Evolutionary conservation across 768 basidiomycete genomes (phyloP).

Genomic region (Cubamyces lactineus): DNA sequence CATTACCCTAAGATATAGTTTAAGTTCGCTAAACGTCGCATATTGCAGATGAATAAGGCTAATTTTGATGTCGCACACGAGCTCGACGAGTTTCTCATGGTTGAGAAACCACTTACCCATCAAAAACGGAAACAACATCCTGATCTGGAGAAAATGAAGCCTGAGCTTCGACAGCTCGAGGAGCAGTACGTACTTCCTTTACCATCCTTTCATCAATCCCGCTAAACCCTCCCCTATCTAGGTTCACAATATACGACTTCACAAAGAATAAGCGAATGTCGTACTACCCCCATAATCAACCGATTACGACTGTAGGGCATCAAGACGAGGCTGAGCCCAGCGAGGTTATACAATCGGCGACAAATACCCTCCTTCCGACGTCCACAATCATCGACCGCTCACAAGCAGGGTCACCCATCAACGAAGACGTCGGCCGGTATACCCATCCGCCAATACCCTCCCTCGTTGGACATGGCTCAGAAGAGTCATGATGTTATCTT

Average conservation of each 20-base stretch:
- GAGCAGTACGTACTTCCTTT: slow-evolving; percentile 71
- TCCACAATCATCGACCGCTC: slow-evolving; percentile 48
- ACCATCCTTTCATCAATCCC: neutral
- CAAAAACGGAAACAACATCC: slow-evolving; percentile 92
- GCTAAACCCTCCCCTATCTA: slow-evolving; percentile 34
- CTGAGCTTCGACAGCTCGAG: slow-evolving; percentile 90
- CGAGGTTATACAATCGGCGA: slow-evolving; percentile 38
- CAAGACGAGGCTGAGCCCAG: slow-evolving; percentile 32
- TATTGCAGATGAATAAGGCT: slow-evolving; percentile 83
- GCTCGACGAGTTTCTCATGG: slow-evolving; percentile 95
- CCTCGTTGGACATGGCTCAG: slow-evolving; percentile 37
- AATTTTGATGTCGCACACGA: slow-evolving; percentile 99
- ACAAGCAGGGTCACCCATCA: slow-evolving; percentile 43
- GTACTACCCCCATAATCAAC: slow-evolving; percentile 88
- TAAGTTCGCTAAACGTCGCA: neutral
- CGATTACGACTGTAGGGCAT: slow-evolving; percentile 39
- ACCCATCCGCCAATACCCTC: slow-evolving; percentile 35
- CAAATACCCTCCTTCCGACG: slow-evolving; percentile 46
- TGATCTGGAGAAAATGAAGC: slow-evolving; percentile 86
- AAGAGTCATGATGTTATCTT: neutral
- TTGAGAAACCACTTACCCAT: slow-evolving; percentile 97
- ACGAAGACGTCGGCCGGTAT: slow-evolving; percentile 20
- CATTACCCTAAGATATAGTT: neutral
- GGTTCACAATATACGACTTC: slow-evolving; percentile 92
- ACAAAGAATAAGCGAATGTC: slow-evolving; percentile 69